Evolutionary conservation across 768 basidiomycete species (phyloP), one percentile per base, ranked within the genome.

Genomic region (Dioszegia hungarica): DNA sequence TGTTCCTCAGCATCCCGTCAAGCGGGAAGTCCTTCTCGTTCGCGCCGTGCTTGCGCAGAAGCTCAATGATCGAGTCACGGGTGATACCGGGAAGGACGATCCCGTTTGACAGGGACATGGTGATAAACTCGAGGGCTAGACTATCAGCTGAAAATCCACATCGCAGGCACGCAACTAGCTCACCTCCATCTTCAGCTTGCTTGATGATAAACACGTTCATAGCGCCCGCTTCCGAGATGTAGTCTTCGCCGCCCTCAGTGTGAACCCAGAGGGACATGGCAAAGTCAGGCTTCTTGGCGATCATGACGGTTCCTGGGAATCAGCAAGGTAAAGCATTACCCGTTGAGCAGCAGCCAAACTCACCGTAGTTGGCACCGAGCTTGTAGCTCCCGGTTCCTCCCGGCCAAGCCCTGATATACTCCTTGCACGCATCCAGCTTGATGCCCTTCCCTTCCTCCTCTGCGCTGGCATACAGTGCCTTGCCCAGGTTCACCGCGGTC

Each of bases 331-430:
- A n/a, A n/a, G n/a, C n/a, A n/a, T n/a, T n/a, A n/a, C n/a, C n/a
- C n/a, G n/a, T n/a, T n/a, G n/a, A n/a, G n/a, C n/a, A n/a, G n/a
- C n/a, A n/a, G n/a, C n/a, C n/a, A n/a, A n/a, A 63, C 64, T 53
- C 57, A 68, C 70, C 70, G 43, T 72, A 74, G 47, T 75, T 75
- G 15, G 84, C 73, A 0, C 85, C 86, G 9, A 89, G 77, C 77
- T 94, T 94, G 80, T 79, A 92, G 12, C 86, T 86, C 27, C 91
- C 91, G 29, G 89, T 93, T 82, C 91, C 91, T 70, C 92, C 90
- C 5, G 90, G 89, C 54, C 86, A 84, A 14, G 91, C 90, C 50
- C 91, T 86, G 41, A 89, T 85, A 68, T 83, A 86, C 68, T 89
- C 84, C 0, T 86, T 88, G 2, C 88, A 90, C 0, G 87, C 90